phyloP scores from a whole-genome alignment of 768 basidiomycete species.

The Rhizopogon vulgaris region DNA sequence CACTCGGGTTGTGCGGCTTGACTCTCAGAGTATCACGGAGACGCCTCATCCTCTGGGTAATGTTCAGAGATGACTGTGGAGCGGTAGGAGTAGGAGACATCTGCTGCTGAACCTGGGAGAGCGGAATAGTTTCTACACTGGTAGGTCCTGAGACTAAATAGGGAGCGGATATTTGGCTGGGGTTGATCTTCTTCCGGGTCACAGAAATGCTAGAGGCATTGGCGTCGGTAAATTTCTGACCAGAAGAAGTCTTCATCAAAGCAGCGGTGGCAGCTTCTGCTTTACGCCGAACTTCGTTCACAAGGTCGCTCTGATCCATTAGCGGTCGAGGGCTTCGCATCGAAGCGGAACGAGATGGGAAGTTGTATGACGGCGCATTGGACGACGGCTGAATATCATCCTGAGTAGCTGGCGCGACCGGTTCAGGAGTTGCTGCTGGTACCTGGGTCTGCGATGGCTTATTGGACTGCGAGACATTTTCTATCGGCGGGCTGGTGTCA shows the following conservation, averaged over 20 bases:
- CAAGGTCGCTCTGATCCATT: conserved; percentile 50
- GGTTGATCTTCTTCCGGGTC: conserved; percentile 50
- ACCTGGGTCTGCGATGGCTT: conserved; percentile 12
- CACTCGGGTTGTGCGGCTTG: conserved; percentile 38
- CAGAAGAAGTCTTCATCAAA: conserved; percentile 46
- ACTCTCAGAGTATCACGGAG: conserved; percentile 63
- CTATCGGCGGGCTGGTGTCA: conserved; percentile 10
- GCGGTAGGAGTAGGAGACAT: conserved; percentile 21
- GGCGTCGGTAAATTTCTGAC: conserved; percentile 33
- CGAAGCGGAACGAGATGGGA: conserved; percentile 25
- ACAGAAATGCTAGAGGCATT: conserved; percentile 37
- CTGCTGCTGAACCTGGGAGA: conserved; percentile 25
- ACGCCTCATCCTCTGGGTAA: conserved; percentile 70
- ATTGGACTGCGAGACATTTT: conserved; percentile 12
- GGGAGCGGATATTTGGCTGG: conserved; percentile 62
- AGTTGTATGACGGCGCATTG: conserved; percentile 11
- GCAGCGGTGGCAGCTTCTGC: conserved; percentile 61
- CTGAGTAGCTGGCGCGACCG: conserved; percentile 19
- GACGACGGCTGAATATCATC: conserved; percentile 7
- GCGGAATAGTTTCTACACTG: conserved; percentile 61
- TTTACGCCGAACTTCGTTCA: conserved; percentile 60
- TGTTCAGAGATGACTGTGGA: conserved; percentile 38
- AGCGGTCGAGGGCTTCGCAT: conserved; percentile 34
- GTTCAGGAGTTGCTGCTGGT: conserved; percentile 25
- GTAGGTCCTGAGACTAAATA: conserved; percentile 61